A percentile compares a stretch with the other conserved stretches of the same genome.
These are phyloP conservation scores for Mrakia hoshinonis DNA, from an alignment of 768 basidiomycete genomes.

Conservation along the genomic window DNA sequence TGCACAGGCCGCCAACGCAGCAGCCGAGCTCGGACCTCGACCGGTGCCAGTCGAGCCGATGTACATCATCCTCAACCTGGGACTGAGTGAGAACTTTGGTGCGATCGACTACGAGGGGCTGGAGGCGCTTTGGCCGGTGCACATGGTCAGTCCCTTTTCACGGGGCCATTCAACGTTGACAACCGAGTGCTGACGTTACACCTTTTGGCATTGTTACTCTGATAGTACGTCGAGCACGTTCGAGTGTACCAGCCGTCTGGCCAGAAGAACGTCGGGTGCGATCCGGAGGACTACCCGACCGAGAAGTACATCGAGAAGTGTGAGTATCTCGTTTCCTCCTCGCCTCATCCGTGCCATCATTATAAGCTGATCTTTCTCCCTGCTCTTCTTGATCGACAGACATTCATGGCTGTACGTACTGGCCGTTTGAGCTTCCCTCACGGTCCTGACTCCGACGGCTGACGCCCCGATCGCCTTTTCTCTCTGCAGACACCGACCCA, in stretches of 20 bases:
- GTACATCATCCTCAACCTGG: conserved; percentile 80
- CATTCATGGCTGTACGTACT: background rate
- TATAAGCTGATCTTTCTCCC: background rate
- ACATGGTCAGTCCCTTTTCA: background rate
- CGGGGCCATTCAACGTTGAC: background rate
- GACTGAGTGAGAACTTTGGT: conserved; percentile 73
- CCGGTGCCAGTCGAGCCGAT: conserved; percentile 72
- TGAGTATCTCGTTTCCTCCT: background rate
- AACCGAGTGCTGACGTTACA: background rate
- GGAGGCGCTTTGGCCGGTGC: background rate
- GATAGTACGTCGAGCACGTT: background rate
- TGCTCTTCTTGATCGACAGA: background rate
- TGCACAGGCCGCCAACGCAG: conserved; percentile 52
- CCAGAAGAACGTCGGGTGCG: conserved; percentile 19
- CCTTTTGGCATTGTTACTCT: background rate
- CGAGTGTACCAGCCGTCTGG: background rate
- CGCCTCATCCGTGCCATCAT: background rate
- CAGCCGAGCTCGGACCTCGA: conserved; percentile 56
- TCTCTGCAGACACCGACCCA: background rate
- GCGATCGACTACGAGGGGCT: conserved; percentile 48
- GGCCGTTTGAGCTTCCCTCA: background rate
- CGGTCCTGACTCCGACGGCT: background rate
- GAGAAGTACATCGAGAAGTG: background rate
- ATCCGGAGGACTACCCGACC: conserved; percentile 11
- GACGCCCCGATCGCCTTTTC: background rate